A percentile compares a stretch with the other conserved stretches of the same genome.
phyloP scores from a whole-genome alignment of 192 early-diverging fungal genomes.

The Podila minutissima region DNA sequence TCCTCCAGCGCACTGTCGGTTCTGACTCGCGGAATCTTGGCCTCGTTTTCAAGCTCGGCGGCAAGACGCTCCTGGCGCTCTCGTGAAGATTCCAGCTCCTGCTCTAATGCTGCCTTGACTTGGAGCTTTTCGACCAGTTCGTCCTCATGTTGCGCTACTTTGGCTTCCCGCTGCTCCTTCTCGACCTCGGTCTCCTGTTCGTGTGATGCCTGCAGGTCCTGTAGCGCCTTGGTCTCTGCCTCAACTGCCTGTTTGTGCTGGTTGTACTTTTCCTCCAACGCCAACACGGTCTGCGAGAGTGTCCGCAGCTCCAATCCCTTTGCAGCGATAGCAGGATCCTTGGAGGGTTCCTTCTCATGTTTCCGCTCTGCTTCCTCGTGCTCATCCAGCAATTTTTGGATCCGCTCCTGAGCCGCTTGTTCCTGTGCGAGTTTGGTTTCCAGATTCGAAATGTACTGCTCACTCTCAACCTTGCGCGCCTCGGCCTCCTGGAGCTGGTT shows the following conservation, averaged over 20 bases:
- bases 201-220: background rate
- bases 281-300: constrained; percentile 11
- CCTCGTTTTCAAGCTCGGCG: background rate
- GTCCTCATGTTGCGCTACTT: constrained; percentile 17
- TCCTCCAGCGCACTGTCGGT: constrained; percentile 8
- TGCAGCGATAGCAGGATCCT: background rate
- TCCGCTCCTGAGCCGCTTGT: constrained; percentile 21
- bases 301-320: constrained; percentile 24
- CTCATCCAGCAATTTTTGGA: constrained; percentile 24
- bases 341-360: background rate
- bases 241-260: constrained; percentile 12
- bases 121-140: constrained; percentile 20
- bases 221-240: constrained; percentile 13
- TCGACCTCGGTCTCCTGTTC: constrained; percentile 7
- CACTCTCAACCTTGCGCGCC: constrained; percentile 14
- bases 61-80: constrained; percentile 1
- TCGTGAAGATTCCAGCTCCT: constrained; percentile 18
- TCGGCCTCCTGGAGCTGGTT: constrained; percentile 27
- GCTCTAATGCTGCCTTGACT: constrained; percentile 25
- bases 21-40: constrained; percentile 2
- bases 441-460: constrained; percentile 31
- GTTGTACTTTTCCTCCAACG: constrained; percentile 24
- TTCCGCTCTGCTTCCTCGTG: constrained; percentile 24
- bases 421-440: constrained; percentile 34
- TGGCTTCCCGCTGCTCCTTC: constrained; percentile 8